Evolutionary conservation across 2,329 filamentous ascomycete species (phyloP).

Genomic region (Colletotrichum spinosum): DNA sequence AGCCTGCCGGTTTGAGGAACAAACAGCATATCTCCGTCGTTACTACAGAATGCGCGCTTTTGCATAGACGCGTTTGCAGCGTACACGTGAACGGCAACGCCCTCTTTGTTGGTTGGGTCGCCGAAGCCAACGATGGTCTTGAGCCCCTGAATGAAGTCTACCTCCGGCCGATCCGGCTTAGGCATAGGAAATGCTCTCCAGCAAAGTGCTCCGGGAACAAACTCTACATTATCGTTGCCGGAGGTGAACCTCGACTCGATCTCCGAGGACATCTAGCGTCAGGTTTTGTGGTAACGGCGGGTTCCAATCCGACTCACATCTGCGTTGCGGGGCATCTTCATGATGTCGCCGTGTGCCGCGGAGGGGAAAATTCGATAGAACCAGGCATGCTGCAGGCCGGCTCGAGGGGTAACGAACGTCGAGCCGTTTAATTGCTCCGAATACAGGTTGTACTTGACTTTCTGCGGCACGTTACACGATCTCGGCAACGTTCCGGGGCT

Average conservation of each 20-base stretch:
- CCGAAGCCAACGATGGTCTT: constrained; percentile 62
- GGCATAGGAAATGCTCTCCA: constrained; percentile 51
- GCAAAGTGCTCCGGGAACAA: constrained; percentile 53
- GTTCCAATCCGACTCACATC: constrained; percentile 31
- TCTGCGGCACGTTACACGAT: constrained; percentile 55
- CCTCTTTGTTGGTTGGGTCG: constrained; percentile 61
- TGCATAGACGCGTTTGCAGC: constrained; percentile 59
- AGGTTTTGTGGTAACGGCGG: neutral
- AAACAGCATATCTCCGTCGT: constrained; percentile 74
- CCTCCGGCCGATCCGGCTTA: constrained; percentile 30
- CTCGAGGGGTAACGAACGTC: constrained; percentile 44
- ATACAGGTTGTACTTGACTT: constrained; percentile 54
- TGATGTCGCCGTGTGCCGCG: constrained; percentile 39
- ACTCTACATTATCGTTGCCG: constrained; percentile 52
- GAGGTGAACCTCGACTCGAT: constrained; percentile 51
- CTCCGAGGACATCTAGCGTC: constrained; percentile 29
- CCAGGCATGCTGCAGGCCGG: constrained; percentile 42
- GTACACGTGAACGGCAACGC: constrained; percentile 62
- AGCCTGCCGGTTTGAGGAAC: constrained; percentile 71
- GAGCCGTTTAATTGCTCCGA: constrained; percentile 61
- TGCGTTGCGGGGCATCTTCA: constrained; percentile 29
- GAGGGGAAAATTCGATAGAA: constrained; percentile 47
- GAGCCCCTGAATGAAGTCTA: constrained; percentile 60
- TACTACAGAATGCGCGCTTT: constrained; percentile 59
- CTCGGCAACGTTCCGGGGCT: constrained; percentile 35